A percentile compares a stretch with the other conserved stretches of the same genome.
These are phyloP conservation scores for Stentor coeruleus DNA, from an alignment of 73 alveolate genomes.

Conservation along the genomic window DNA sequence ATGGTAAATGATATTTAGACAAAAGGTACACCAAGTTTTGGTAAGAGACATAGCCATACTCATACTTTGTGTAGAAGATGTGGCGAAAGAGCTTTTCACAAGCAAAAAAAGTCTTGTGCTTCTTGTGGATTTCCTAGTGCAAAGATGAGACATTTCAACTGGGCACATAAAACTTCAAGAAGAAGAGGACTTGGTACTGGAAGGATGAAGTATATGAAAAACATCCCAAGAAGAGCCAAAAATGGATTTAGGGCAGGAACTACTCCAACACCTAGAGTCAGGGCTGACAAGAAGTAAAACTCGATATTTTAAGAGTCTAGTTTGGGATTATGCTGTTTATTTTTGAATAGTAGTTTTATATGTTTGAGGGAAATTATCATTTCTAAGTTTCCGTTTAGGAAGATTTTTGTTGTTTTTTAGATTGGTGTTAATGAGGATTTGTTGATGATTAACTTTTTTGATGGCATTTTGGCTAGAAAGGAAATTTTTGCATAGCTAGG, in stretches of 20 bases:
- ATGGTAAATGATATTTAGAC: constrained; percentile 65
- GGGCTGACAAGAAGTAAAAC: constrained; percentile 25
- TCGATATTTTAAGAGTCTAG: background rate
- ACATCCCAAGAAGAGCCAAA: constrained; percentile 76
- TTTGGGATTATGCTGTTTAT: no score
- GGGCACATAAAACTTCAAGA: constrained; percentile 65
- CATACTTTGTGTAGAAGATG: constrained; percentile 79
- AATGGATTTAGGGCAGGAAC: constrained; percentile 87
- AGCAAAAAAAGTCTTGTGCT: constrained; percentile 66
- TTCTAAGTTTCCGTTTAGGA: no score
- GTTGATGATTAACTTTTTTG: no score
- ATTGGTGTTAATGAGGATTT: no score
- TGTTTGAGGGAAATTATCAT: no score
- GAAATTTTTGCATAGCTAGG: no score
- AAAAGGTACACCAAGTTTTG: constrained; percentile 75
- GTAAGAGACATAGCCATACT: constrained; percentile 68
- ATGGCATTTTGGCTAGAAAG: no score
- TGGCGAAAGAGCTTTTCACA: constrained; percentile 71
- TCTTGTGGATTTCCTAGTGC: constrained; percentile 66
- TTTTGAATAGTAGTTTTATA: no score
- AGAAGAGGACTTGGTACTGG: constrained; percentile 81
- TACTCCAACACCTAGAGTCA: constrained; percentile 50
- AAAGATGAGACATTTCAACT: constrained; percentile 70
- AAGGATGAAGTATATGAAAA: constrained; percentile 78
- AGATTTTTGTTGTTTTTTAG: no score